Conservation (phyloP, 495 filamentous ascomycete genomes). For the Hyaloscypha variabilis region DNA sequence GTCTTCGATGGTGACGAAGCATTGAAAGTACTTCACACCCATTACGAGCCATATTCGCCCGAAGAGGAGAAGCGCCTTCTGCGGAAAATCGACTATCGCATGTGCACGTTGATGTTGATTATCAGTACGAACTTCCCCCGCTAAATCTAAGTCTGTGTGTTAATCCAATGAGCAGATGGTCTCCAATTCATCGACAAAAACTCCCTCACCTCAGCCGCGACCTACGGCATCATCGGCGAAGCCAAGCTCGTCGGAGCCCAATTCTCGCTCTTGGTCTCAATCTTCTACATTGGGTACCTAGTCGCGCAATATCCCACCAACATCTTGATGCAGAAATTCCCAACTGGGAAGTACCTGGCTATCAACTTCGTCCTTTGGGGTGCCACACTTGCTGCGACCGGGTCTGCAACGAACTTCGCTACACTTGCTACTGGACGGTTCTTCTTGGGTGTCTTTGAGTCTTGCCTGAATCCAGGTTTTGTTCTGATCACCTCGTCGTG, state of each 20-base stretch:
- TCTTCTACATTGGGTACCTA: conserved; percentile 67
- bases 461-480: conserved; percentile 61
- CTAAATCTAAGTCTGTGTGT: neutral
- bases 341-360: conserved; percentile 61
- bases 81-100: conserved; percentile 5
- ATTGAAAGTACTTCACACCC: conserved; percentile 12
- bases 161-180: neutral
- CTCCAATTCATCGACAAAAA: conserved; percentile 11
- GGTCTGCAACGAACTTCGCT: conserved; percentile 28
- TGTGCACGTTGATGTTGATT: conserved; percentile 4
- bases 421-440: conserved; percentile 59
- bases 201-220: neutral
- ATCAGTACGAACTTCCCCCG: neutral
- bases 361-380: conserved; percentile 64
- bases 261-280: conserved; percentile 56
- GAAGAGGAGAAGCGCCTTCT: conserved; percentile 13
- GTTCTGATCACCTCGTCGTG: conserved; percentile 60
- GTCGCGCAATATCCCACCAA: conserved; percentile 65
- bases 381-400: conserved; percentile 31
- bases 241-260: conserved; percentile 4
- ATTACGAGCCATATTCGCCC: conserved; percentile 7
- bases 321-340: conserved; percentile 59
- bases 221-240: conserved; percentile 2
- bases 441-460: conserved; percentile 63
- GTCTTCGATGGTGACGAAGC: conserved; percentile 10